Evolutionary conservation across 345 rosid genomes (phyloP).

Genomic region (Noccaea caerulescens): DNA sequence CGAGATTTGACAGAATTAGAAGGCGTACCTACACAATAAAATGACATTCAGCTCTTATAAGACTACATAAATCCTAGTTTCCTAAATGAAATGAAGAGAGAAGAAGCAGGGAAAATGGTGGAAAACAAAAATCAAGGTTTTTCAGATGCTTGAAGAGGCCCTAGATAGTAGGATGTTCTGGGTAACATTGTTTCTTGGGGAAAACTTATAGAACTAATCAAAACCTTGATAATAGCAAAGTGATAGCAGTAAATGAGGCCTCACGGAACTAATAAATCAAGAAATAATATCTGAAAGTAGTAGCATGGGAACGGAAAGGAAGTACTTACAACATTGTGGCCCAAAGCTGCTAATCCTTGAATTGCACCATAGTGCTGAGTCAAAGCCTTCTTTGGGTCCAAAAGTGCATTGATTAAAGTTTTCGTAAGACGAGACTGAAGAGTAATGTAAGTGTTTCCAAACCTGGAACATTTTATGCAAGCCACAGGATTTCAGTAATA

Average conservation of each 20-base stretch:
- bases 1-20: conserved; percentile 77
- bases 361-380: conserved; percentile 97
- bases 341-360: conserved; percentile 92
- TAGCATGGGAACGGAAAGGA: conserved; percentile 26
- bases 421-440: conserved; percentile 92
- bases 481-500: conserved; percentile 21
- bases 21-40: conserved; percentile 63
- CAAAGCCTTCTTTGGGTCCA: conserved; percentile 84
- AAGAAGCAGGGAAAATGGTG: conserved; percentile 6
- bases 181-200: not conserved
- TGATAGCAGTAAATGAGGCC: conserved; percentile 14
- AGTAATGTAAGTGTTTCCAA: conserved; percentile 74
- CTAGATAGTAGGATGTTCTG: conserved; percentile 11
- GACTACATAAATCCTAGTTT: conserved; percentile 8
- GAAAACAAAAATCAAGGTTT: not conserved
- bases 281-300: conserved; percentile 2
- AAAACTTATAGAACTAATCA: not conserved
- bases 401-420: conserved; percentile 82
- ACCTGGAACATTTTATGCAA: conserved; percentile 53
- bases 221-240: conserved; percentile 5
- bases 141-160: not conserved
- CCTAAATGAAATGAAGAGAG: conserved; percentile 10
- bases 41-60: conserved; percentile 15
- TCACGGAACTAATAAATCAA: not conserved
- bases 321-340: conserved; percentile 82